Evolutionary conservation across 495 filamentous ascomycete species (phyloP).

Genomic region (Neurospora sp.): DNA sequence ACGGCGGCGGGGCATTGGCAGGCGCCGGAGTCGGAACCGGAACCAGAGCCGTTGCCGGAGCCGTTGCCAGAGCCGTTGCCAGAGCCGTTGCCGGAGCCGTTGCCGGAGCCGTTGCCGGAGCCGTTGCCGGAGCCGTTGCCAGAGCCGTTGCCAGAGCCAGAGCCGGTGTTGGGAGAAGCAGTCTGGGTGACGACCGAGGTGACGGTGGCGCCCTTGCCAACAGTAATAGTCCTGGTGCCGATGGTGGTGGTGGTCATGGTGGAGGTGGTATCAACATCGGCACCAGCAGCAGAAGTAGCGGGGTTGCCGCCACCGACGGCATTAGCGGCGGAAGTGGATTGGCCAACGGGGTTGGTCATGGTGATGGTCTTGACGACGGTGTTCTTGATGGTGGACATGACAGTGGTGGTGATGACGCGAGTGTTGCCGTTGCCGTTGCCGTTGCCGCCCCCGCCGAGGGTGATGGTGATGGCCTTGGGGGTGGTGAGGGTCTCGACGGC

Average conservation of each 20-base stretch:
- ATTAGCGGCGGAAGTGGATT: conserved; percentile 17
- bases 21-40: conserved; percentile 6
- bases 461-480: conserved; percentile 25
- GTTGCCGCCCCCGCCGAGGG: conserved; percentile 28
- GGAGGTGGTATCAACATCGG: conserved; percentile 3
- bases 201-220: conserved; percentile 10
- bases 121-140: conserved; percentile 16
- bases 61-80: conserved; percentile 8
- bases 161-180: conserved; percentile 8
- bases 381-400: conserved; percentile 28
- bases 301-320: conserved; percentile 16
- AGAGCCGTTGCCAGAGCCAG: conserved; percentile 4
- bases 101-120: neutral
- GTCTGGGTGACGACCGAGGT: conserved; percentile 9
- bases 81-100: conserved; percentile 9
- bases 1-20: too few species aligned
- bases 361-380: conserved; percentile 13
- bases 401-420: conserved; percentile 26
- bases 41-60: conserved; percentile 8
- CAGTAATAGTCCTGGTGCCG: conserved; percentile 33
- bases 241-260: conserved; percentile 27
- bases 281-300: neutral
- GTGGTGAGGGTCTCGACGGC: conserved; percentile 15
- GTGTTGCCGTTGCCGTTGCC: conserved; percentile 8
- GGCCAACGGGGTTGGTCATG: conserved; percentile 1